phyloP scores from a whole-genome alignment of 345 rosid species.

The Reutealis trisperma region DNA sequence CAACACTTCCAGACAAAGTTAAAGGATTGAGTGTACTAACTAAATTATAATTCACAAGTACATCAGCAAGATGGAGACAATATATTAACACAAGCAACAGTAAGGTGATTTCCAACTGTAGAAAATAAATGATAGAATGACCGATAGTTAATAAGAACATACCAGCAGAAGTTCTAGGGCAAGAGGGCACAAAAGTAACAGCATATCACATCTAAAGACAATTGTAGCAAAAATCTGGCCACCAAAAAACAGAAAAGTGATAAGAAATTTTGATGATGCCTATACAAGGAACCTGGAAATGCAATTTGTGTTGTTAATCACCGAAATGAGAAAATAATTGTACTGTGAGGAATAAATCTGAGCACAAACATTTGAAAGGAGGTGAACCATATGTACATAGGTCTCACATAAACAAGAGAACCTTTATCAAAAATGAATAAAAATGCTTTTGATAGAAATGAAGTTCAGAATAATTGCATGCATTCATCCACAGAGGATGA shows the following conservation, averaged over 20 bases:
- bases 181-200: conserved; percentile 80
- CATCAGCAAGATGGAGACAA: not conserved
- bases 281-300: conserved; percentile 2
- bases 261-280: conserved; percentile 25
- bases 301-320: not conserved
- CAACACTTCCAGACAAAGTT: not conserved
- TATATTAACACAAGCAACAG: not conserved
- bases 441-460: not conserved
- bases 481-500: not conserved
- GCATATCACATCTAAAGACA: conserved; percentile 80
- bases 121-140: conserved; percentile 1
- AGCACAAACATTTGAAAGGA: not conserved
- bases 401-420: not conserved
- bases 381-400: not conserved
- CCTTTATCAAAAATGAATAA: not conserved
- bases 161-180: conserved; percentile 84
- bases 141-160: conserved; percentile 29
- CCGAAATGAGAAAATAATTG: not conserved
- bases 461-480: not conserved
- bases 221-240: conserved; percentile 67
- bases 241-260: conserved; percentile 20
- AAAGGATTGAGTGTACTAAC: not conserved
- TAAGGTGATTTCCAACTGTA: conserved; percentile 2
- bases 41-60: not conserved
- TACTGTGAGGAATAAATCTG: not conserved